phyloP scores from a whole-genome alignment of 2,329 filamentous ascomycete species.

The Epichloe hybrida region DNA sequence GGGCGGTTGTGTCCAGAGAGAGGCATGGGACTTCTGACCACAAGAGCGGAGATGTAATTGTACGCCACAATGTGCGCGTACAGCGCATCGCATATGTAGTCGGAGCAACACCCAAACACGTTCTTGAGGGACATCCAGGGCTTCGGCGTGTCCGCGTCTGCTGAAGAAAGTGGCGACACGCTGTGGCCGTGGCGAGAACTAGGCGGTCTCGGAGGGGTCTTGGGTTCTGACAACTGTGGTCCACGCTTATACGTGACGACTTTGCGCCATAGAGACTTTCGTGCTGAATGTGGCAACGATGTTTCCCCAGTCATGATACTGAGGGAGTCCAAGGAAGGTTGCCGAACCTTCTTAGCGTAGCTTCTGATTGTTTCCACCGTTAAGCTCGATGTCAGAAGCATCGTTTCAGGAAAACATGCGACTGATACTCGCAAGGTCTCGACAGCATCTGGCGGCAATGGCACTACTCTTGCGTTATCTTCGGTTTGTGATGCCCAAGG shows the following conservation, averaged over 20 bases:
- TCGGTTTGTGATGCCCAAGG: conserved; percentile 18
- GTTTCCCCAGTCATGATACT: conserved; percentile 10
- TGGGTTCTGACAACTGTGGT: conserved; percentile 4
- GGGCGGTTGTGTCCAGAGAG: conserved; percentile 5
- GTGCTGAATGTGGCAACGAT: conserved; percentile 5
- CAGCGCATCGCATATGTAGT: conserved; percentile 43
- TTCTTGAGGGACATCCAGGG: conserved; percentile 34
- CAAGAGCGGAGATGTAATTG: conserved; percentile 37
- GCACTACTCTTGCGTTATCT: conserved; percentile 27
- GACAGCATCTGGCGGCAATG: conserved; percentile 37
- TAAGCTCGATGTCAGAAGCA: conserved; percentile 40
- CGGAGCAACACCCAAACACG: conserved; percentile 38
- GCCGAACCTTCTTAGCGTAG: conserved; percentile 39
- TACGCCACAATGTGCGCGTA: conserved; percentile 47
- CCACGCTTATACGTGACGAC: conserved; percentile 19
- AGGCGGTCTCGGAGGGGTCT: background rate
- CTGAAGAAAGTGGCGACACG: conserved; percentile 8
- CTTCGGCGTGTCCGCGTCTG: conserved; percentile 11
- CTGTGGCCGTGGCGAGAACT: conserved; percentile 3
- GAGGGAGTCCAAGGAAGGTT: conserved; percentile 17
- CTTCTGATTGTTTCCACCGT: conserved; percentile 44
- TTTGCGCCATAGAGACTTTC: conserved; percentile 23
- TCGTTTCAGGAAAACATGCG: conserved; percentile 44
- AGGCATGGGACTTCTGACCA: conserved; percentile 12
- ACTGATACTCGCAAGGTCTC: conserved; percentile 41